Base-by-base conservation (phyloP, 129 eudicot species). In the Flaveria linearis region DNA sequence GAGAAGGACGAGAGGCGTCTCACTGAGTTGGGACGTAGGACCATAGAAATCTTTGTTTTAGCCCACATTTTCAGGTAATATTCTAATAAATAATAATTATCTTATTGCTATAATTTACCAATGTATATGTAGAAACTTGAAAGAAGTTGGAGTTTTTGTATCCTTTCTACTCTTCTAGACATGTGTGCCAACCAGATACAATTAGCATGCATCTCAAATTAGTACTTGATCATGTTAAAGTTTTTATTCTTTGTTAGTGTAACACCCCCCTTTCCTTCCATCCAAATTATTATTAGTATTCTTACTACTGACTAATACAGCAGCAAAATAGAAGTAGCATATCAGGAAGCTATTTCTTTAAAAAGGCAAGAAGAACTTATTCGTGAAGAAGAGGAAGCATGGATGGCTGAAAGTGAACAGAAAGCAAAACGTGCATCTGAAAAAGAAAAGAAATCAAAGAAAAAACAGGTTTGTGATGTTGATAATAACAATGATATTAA, bases 361-460 rank as follows among this genome's bases (percentile, higher is more conserved):
- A 95, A 81, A 82, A 83, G 93, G 84, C 99, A 95, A 85, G 99
- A 95, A 74, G 99, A 95, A 74, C 96, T 95, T 81, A 91, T 95
- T 65, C 99, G 97, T 58, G 99, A 95, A 81, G 99, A 94, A 79
- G 97, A 89, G 81, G 97, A 87, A 82, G 98, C 93, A 53, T 87
- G 96, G 93, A 86, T 88, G 75, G 94, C 92, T 85, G 97, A 82
- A 68, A 83, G 73, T 82, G 99, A 91, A 81, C 93, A 84, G 76
- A 95, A 91, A 85, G 82, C 89, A 13, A 95, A 83, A 83, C 94
- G 99, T 23, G 83, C 78, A 8, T 72, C 86, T 18, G 94, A 91
- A 2, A 94, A 91, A 79, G 97, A 89, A 73, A 95, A 95, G 79
- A 95, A 91, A 74, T 84, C 89, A 46, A 95, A 91, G 87, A 95